phyloP scores from a whole-genome alignment of 768 basidiomycete species.

The Tylopilus rubrobrunneus region DNA sequence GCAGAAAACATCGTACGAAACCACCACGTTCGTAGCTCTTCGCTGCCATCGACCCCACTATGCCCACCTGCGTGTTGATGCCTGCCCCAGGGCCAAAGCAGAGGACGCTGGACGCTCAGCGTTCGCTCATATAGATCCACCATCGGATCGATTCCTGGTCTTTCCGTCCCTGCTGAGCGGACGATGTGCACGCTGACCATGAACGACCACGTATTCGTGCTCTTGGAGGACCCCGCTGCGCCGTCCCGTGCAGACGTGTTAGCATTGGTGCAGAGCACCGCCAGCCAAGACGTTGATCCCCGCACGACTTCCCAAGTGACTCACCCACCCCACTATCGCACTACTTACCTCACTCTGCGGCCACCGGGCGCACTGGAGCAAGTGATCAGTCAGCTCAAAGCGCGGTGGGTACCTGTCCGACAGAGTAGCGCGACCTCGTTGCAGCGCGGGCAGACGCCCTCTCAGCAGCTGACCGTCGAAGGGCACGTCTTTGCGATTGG shows the following conservation, averaged over 20 bases:
- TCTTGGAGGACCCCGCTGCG: conserved; percentile 71
- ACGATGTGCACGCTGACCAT: conserved; percentile 75
- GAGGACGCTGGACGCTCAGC: conserved; percentile 66
- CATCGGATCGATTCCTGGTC: conserved; percentile 51
- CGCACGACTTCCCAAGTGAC: conserved; percentile 15
- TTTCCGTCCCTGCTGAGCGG: conserved; percentile 54
- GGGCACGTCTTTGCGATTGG: conserved; percentile 74
- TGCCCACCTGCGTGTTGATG: conserved; percentile 12
- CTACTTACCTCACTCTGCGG: conserved; percentile 70
- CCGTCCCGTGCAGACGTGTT: conserved; percentile 62
- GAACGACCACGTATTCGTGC: conserved; percentile 77
- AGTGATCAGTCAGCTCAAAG: conserved; percentile 66
- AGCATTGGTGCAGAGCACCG: conserved; percentile 1
- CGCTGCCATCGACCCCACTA: conserved; percentile 8
- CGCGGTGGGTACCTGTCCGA: conserved; percentile 70
- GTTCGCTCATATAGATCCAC: conserved; percentile 74
- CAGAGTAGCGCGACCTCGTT: conserved; percentile 38
- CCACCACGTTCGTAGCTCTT: conserved; percentile 50
- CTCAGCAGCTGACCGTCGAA: conserved; percentile 69
- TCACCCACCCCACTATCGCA: conserved; percentile 58
- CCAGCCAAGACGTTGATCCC: conserved; percentile 16
- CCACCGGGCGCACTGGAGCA: conserved; percentile 77
- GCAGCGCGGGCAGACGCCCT: conserved; percentile 46
- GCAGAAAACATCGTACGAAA: conserved; percentile 65
- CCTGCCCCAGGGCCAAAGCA: conserved; percentile 47